Percentiles rank a stretch among this genome's conserved stretches.
Evolutionary conservation across 169 alveolate species (phyloP).

Genomic region (Eimeria tenella): DNA sequence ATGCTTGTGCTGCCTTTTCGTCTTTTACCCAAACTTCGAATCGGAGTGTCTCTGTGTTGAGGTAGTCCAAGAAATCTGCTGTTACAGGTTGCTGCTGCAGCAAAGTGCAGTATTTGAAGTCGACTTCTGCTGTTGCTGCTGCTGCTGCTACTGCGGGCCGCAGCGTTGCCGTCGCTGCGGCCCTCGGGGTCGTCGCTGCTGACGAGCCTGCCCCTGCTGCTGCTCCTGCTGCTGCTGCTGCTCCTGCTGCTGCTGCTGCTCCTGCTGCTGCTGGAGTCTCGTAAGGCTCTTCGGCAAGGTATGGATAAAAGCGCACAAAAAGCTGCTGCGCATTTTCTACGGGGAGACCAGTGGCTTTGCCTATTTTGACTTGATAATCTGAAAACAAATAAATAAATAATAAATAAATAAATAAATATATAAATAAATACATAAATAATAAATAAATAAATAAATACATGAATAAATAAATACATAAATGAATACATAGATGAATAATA

Average conservation of each 20-base stretch:
- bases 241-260: no score
- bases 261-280: no score
- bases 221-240: no score
- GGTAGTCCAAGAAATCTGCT: constrained; percentile 48
- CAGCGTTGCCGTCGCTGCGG: no score
- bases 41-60: constrained; percentile 12
- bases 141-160: not conserved
- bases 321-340: constrained; percentile 36
- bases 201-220: no score
- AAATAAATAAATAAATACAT: no score
- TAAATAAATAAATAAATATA: no score
- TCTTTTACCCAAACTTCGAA: constrained; percentile 69
- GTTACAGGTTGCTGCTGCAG: constrained; percentile 55
- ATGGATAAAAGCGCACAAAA: not conserved
- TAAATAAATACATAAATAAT: no score
- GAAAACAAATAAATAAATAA: no score
- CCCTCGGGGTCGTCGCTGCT: no score
- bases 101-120: not conserved
- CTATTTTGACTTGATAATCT: constrained; percentile 18
- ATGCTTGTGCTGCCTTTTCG: not conserved
- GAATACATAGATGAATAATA: no score
- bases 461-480: no score
- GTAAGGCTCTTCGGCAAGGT: not conserved
- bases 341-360: constrained; percentile 30
- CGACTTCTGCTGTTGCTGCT: not conserved